These are phyloP conservation scores for Blastobotrys ciferrii DNA, from an alignment of 1,139 yeast genomes.

Conservation along the genomic window DNA sequence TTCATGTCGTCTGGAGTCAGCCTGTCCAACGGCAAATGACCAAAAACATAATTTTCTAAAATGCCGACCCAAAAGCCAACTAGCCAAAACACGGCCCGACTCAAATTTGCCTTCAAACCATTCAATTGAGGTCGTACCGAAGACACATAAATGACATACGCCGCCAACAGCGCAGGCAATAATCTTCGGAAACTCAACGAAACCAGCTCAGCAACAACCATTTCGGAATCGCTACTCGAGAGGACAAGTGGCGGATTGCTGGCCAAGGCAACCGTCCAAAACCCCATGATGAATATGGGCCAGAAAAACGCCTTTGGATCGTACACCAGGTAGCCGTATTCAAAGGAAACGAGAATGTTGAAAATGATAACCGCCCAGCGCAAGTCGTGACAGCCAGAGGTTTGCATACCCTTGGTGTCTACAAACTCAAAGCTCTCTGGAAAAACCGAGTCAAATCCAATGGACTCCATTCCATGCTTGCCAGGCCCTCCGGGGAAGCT, in stretches of 20 bases:
- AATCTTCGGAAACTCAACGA: constrained; percentile 73
- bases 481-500: constrained; percentile 46
- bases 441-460: constrained; percentile 67
- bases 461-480: constrained; percentile 51
- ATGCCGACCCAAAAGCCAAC: constrained; percentile 84
- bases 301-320: constrained; percentile 60
- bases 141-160: constrained; percentile 68
- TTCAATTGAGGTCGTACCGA: constrained; percentile 43
- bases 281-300: constrained; percentile 65
- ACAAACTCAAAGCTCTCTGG: constrained; percentile 69
- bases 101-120: constrained; percentile 39
- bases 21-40: constrained; percentile 82
- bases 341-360: constrained; percentile 55
- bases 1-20: constrained; percentile 67
- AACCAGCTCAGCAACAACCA: constrained; percentile 54
- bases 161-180: constrained; percentile 69
- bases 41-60: constrained; percentile 84
- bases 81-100: constrained; percentile 66
- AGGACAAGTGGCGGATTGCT: constrained; percentile 71
- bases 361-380: constrained; percentile 54
- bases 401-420: constrained; percentile 33
- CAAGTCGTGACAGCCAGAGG: constrained; percentile 62
- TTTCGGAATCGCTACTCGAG: constrained; percentile 34
- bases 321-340: constrained; percentile 54
- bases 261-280: constrained; percentile 79